Conservation (phyloP, 176 grass and related monocot genomes). For the Avena eriantha region DNA sequence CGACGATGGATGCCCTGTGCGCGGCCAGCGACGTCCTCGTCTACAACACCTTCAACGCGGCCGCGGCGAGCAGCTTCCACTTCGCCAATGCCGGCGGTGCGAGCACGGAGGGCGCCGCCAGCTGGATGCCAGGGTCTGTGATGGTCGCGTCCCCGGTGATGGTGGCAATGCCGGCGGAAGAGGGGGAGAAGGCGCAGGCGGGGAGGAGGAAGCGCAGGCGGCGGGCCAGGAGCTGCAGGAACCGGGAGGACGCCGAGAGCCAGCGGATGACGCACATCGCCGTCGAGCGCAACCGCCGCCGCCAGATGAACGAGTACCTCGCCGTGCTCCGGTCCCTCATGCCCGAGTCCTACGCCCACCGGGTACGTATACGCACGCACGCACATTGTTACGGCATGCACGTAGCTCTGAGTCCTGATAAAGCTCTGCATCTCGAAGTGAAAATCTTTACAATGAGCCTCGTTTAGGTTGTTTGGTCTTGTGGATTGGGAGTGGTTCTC, state of each 20-base stretch:
- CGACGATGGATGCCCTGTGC: conserved; percentile 55
- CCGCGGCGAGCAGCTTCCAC: conserved; percentile 35
- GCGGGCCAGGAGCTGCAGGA: conserved; percentile 63
- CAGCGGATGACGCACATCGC: conserved; percentile 97
- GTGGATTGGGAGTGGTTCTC: not conserved
- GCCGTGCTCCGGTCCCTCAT: conserved; percentile 79
- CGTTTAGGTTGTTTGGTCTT: not conserved
- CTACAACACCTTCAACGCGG: conserved; percentile 63
- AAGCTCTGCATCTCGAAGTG: not conserved
- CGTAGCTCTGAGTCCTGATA: not conserved
- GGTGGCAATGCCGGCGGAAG: not conserved
- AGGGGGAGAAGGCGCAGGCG: not conserved
- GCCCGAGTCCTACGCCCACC: conserved; percentile 80
- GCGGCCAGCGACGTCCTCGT: conserved; percentile 48
- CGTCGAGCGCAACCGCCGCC: conserved; percentile 96
- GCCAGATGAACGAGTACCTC: conserved; percentile 98
- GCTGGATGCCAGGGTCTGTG: not conserved
- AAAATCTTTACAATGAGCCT: not conserved
- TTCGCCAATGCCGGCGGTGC: conserved; percentile 6
- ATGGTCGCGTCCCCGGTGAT: not conserved
- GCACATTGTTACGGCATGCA: too few species aligned
- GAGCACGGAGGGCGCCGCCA: not conserved
- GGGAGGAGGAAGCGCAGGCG: conserved; percentile 78
- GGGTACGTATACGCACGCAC: conserved; percentile 44
- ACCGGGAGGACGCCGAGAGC: conserved; percentile 76